Percentiles rank a stretch among this genome's conserved stretches.
Evolutionary conservation across 768 basidiomycete species (phyloP).

Genomic region (Tubosaeta brunneosetosa): DNA sequence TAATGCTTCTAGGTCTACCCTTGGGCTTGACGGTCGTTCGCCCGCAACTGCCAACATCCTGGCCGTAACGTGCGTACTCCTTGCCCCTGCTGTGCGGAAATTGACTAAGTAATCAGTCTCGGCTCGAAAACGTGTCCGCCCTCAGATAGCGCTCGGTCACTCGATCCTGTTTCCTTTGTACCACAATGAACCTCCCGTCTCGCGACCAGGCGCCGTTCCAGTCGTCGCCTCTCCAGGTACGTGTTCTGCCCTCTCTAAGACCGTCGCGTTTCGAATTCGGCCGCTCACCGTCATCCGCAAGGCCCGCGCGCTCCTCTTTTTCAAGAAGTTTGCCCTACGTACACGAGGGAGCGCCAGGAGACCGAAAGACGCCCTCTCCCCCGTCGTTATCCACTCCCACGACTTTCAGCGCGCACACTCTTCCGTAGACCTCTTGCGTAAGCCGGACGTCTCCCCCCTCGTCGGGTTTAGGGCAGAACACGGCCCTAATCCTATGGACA

Average conservation of each 20-base stretch:
- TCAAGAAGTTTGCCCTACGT: constrained; percentile 34
- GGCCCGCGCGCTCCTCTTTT: constrained; percentile 36
- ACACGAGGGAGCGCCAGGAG: constrained; percentile 30
- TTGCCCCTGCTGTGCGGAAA: constrained; percentile 7
- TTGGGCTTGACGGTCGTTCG: background rate
- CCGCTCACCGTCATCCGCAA: constrained; percentile 6
- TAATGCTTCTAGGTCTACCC: background rate
- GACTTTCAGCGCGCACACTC: constrained; percentile 28
- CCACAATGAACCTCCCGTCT: constrained; percentile 26
- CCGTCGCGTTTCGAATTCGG: constrained; percentile 13
- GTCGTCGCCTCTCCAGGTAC: constrained; percentile 27
- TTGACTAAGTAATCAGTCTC: constrained; percentile 17
- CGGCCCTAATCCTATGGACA: constrained; percentile 24
- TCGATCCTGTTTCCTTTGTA: constrained; percentile 5
- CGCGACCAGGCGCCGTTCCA: constrained; percentile 22
- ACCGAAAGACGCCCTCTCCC: constrained; percentile 24
- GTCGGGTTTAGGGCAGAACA: constrained; percentile 21
- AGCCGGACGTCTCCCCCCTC: constrained; percentile 22
- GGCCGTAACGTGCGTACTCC: background rate
- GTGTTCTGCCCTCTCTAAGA: background rate
- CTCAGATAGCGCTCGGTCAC: constrained; percentile 18
- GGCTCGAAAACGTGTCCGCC: constrained; percentile 27
- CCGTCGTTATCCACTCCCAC: constrained; percentile 21
- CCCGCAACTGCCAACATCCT: background rate
- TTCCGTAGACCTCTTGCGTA: constrained; percentile 31